phyloP scores from a whole-genome alignment of 331 rosid species.

The Acacia concinna region DNA sequence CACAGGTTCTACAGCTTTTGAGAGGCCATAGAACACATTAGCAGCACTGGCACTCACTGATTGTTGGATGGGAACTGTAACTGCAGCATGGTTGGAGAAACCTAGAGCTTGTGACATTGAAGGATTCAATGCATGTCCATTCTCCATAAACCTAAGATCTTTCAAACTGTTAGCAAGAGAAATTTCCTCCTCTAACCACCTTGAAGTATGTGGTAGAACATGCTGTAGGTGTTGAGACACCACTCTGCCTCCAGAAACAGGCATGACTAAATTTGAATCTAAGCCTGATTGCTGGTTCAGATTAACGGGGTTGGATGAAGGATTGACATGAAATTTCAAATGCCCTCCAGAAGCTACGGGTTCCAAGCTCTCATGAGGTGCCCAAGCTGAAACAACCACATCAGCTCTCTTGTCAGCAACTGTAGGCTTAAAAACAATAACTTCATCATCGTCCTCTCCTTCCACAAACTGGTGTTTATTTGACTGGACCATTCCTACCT shows the following conservation, averaged over 20 bases:
- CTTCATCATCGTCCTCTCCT: constrained; percentile 93
- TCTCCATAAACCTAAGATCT: constrained; percentile 52
- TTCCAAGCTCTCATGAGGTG: constrained; percentile 41
- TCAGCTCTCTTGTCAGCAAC: constrained; percentile 69
- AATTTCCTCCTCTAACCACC: constrained; percentile 44
- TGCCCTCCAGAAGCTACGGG: constrained; percentile 51
- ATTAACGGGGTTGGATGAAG: constrained; percentile 40
- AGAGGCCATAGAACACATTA: constrained; percentile 29
- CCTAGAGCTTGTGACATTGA: constrained; percentile 35
- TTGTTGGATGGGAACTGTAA: constrained; percentile 48
- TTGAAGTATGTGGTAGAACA: constrained; percentile 39
- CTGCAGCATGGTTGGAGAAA: constrained; percentile 29
- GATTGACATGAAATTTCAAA: constrained; percentile 37
- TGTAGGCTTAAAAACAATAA: constrained; percentile 89
- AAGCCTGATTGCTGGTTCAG: constrained; percentile 36
- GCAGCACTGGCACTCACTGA: constrained; percentile 34
- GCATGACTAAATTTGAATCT: constrained; percentile 6
- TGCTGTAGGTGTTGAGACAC: constrained; percentile 44
- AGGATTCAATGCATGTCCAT: constrained; percentile 44
- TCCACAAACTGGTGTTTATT: constrained; percentile 48
- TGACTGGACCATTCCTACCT: constrained; percentile 39
- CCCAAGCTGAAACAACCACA: constrained; percentile 39
- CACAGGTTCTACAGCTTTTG: constrained; percentile 39
- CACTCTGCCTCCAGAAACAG: constrained; percentile 34
- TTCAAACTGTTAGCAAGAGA: constrained; percentile 45